Evolutionary conservation across 352 stramenopile genomes (phyloP), one percentile per base, ranked within the genome.

Genomic region (Thraustotheca clavata): DNA sequence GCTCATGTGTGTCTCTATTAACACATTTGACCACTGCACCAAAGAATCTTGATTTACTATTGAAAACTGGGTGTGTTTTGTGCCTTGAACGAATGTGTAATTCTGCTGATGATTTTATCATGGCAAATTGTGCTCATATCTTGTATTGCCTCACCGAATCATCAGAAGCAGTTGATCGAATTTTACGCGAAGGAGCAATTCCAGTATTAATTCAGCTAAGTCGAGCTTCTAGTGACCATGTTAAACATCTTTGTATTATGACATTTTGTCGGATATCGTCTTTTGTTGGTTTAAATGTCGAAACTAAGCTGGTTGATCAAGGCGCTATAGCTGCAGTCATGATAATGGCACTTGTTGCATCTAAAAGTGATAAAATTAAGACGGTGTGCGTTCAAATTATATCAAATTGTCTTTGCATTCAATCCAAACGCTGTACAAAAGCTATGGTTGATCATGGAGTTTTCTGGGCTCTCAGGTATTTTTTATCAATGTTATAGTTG

Each of bases 191-290:
- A 33, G 67, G 76, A 9, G 80, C 77, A 1, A 82, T 91, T 7
- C 77, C 86, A 39, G 76, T 88, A 29, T 61, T 90, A 20, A 89
- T 90, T 49, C 67, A 82, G n/a, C 67, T 91, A 3, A 76, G 77
- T 12, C 79, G 80, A 29, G 49, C 62, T 31, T 79, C 69, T 12
- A 84, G 71, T 34, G 59, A 78, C 29, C 61, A 49, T 11, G 75
- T 91, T 40, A 87, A 88, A 48, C 76, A 91, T 60, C 67, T 88
- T 18, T 86, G 80, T 46, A 86, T 86, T 55, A 70, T 88, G 46
- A 71, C 79, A 27, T 74, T 91, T 38, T 89, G 79, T 26, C 77
- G 83, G 1, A 55, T 91, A 8, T 89, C 80, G 22, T 77, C 83
- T 6, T 89, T 86, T 49, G 43, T 76, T 0, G 79, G 81, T 0